phyloP scores from a whole-genome alignment of 768 basidiomycete species.

The Grammothele lineata region DNA sequence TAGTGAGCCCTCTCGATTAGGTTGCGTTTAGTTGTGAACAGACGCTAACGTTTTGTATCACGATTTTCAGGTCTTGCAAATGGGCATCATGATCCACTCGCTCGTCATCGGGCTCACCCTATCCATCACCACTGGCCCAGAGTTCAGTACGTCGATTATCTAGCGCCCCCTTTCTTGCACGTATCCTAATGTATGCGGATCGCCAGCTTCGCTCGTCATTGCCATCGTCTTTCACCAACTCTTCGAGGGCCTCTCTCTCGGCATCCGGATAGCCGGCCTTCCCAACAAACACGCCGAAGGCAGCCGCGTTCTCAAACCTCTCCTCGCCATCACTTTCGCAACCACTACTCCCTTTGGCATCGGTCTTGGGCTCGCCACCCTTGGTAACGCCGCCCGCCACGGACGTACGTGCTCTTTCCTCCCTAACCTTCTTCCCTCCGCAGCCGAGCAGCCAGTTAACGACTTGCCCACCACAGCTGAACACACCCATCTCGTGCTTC shows the following conservation, averaged over 20 bases:
- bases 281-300: conserved; percentile 29
- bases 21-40: background rate
- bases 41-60: background rate
- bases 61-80: conserved; percentile 60
- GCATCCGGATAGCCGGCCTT: conserved; percentile 71
- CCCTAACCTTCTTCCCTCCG: background rate
- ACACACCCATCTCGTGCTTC: conserved; percentile 30
- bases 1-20: conserved; percentile 48
- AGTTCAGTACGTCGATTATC: conserved; percentile 53
- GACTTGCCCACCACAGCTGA: too few species aligned
- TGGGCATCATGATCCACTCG: conserved; percentile 84
- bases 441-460: background rate
- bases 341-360: conserved; percentile 74
- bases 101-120: conserved; percentile 77
- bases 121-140: conserved; percentile 60
- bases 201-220: conserved; percentile 66
- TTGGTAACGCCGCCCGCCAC: conserved; percentile 28
- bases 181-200: too few species aligned
- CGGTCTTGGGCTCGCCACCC: conserved; percentile 48
- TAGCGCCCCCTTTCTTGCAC: background rate
- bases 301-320: conserved; percentile 39
- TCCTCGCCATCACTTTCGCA: conserved; percentile 61
- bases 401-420: conserved; percentile 19
- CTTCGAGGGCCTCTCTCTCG: conserved; percentile 80
- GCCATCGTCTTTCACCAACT: conserved; percentile 81